Percentiles rank a stretch among this genome's conserved stretches.
Evolutionary conservation across 106 monocot genomes (phyloP).

Genomic region (Narthecium ossifragum): DNA sequence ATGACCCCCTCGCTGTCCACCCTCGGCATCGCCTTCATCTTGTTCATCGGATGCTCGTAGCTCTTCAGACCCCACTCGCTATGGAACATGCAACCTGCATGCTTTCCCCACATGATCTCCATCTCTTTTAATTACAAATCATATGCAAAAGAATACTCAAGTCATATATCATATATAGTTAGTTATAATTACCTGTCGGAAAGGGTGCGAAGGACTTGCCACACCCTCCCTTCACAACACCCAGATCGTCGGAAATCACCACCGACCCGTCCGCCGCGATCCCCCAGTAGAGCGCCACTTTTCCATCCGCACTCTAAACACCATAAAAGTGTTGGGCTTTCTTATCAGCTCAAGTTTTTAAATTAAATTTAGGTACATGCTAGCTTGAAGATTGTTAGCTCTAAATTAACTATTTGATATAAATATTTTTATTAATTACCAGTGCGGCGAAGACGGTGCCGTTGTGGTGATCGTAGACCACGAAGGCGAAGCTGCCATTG

Average conservation of each 20-base stretch:
- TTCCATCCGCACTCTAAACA: constrained; percentile 59
- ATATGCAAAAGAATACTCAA: too few species aligned
- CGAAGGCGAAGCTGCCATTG: constrained; percentile 70
- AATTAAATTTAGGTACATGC: background rate
- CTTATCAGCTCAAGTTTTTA: too few species aligned
- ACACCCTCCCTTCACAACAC: constrained; percentile 61
- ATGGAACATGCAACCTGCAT: constrained; percentile 92
- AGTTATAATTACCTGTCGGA: constrained; percentile 42
- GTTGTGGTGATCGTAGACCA: constrained; percentile 61
- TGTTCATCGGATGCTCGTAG: constrained; percentile 95
- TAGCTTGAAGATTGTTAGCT: background rate
- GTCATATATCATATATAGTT: too few species aligned
- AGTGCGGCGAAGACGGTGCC: constrained; percentile 68
- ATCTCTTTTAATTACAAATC: too few species aligned
- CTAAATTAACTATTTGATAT: too few species aligned
- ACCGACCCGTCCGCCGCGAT: constrained; percentile 77
- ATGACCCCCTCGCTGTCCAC: constrained; percentile 98
- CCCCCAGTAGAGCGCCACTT: constrained; percentile 71
- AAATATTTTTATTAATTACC: constrained; percentile 46
- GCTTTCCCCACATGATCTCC: background rate
- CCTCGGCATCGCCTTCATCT: constrained; percentile 92
- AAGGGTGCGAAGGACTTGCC: constrained; percentile 93
- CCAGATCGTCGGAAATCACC: constrained; percentile 73
- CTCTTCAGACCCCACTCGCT: constrained; percentile 87
- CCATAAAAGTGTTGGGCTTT: background rate